Conservation (phyloP, 1,139 yeast species). For the Blastobotrys serpentis region DNA sequence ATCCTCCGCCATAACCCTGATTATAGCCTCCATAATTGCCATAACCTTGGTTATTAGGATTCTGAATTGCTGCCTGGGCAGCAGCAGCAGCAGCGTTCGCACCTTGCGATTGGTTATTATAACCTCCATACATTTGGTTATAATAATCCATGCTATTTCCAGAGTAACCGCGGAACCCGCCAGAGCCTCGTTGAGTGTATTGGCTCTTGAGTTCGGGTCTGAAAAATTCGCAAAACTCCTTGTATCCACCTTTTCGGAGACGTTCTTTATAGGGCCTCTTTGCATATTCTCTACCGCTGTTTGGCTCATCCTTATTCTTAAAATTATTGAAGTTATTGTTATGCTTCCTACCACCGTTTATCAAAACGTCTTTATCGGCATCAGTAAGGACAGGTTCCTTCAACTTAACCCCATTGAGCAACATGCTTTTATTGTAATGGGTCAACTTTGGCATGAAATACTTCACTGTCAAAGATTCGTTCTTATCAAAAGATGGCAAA, state of each 20-base stretch:
- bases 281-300: background rate
- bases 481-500: slow-evolving; percentile 55
- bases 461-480: slow-evolving; percentile 53
- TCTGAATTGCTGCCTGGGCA: background rate
- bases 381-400: slow-evolving; percentile 57
- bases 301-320: slow-evolving; percentile 23
- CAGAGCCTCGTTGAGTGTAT: slow-evolving; percentile 1
- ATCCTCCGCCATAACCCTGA: slow-evolving; percentile 19
- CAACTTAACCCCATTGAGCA: slow-evolving; percentile 74
- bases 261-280: slow-evolving; percentile 22
- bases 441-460: slow-evolving; percentile 53
- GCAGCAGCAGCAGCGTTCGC: slow-evolving; percentile 7
- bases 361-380: slow-evolving; percentile 62
- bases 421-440: slow-evolving; percentile 63
- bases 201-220: background rate
- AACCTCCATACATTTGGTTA: slow-evolving; percentile 18
- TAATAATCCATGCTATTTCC: slow-evolving; percentile 9
- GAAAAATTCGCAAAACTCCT: slow-evolving; percentile 20
- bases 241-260: slow-evolving; percentile 27
- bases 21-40: slow-evolving; percentile 22
- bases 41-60: slow-evolving; percentile 8
- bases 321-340: slow-evolving; percentile 27
- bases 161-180: slow-evolving; percentile 4
- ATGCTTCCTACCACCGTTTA: slow-evolving; percentile 28
- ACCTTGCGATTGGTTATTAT: slow-evolving; percentile 27